Percentiles rank a stretch among this genome's conserved stretches.
Evolutionary conservation across 2,329 filamentous ascomycete genomes (phyloP).

Genomic region (Plectosphaerella sp.): DNA sequence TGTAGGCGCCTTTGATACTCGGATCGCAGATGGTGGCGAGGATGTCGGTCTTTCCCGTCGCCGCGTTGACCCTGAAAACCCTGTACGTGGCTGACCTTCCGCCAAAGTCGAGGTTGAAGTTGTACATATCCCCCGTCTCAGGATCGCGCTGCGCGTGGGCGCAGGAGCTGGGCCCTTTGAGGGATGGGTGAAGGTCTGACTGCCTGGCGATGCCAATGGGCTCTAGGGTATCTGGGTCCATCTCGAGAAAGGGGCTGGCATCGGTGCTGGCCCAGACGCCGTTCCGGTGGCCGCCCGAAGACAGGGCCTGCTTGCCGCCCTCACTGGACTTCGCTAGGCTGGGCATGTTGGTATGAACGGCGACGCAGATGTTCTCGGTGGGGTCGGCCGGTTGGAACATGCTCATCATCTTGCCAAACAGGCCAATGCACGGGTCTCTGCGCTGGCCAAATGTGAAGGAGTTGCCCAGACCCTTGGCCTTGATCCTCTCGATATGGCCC

Average conservation of each 20-base stretch:
- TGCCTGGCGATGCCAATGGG: constrained; percentile 63
- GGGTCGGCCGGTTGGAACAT: constrained; percentile 38
- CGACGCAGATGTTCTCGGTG: constrained; percentile 61
- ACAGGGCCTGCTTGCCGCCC: background rate
- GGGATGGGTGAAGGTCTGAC: constrained; percentile 56
- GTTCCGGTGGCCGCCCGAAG: constrained; percentile 23
- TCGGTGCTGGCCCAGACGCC: constrained; percentile 55
- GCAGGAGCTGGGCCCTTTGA: constrained; percentile 63
- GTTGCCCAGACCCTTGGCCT: background rate
- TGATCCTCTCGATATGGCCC: constrained; percentile 46
- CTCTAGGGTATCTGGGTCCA: constrained; percentile 69
- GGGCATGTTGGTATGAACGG: constrained; percentile 60
- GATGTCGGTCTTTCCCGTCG: constrained; percentile 63
- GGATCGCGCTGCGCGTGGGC: constrained; percentile 72
- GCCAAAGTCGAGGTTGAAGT: constrained; percentile 72
- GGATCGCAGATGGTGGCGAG: constrained; percentile 59
- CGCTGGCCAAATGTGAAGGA: constrained; percentile 65
- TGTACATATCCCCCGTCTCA: constrained; percentile 69
- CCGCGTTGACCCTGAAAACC: constrained; percentile 60
- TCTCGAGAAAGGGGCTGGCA: constrained; percentile 47
- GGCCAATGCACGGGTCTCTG: constrained; percentile 67
- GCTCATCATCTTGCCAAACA: constrained; percentile 69
- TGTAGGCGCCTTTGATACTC: constrained; percentile 56
- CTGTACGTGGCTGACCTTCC: constrained; percentile 52
- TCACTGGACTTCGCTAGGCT: constrained; percentile 28